Conservation (phyloP, 2,329 filamentous ascomycete species). For the Fusarium setosum region DNA sequence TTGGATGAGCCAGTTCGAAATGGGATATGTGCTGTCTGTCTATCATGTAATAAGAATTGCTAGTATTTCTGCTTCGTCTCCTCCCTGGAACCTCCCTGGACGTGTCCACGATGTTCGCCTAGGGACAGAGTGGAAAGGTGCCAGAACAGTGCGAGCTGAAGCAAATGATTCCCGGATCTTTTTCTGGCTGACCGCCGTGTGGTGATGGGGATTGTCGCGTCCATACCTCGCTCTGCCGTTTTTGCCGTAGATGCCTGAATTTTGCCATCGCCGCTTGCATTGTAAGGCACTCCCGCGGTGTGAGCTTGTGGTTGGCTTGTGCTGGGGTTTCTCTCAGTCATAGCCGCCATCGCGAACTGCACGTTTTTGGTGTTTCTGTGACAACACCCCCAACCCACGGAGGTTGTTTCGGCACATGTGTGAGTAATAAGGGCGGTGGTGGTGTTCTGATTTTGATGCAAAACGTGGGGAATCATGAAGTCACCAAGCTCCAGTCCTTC, state of each 20-base stretch:
- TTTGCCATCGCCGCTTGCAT: not conserved
- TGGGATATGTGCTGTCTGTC: not conserved
- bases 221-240: not conserved
- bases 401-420: not conserved
- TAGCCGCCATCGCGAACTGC: slow-evolving; percentile 3
- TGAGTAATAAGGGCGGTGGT: not conserved
- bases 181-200: slow-evolving; percentile 26
- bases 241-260: not conserved
- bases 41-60: slow-evolving; percentile 37
- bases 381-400: slow-evolving; percentile 14
- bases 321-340: slow-evolving; percentile 15
- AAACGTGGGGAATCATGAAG: slow-evolving; percentile 39
- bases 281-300: not conserved
- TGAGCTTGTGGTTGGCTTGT: slow-evolving; percentile 3
- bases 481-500: slow-evolving; percentile 38
- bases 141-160: slow-evolving; percentile 7
- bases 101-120: slow-evolving; percentile 17
- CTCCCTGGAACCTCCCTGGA: slow-evolving; percentile 1
- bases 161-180: not conserved
- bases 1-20: slow-evolving; percentile 29
- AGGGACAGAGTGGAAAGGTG: slow-evolving; percentile 6
- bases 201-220: not conserved
- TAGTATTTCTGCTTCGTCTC: slow-evolving; percentile 6
- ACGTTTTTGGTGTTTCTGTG: slow-evolving; percentile 8
- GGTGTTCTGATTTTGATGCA: not conserved